Evolutionary conservation across 2,329 filamentous ascomycete species (phyloP).

Genomic region (Aspergillus terreus): DNA sequence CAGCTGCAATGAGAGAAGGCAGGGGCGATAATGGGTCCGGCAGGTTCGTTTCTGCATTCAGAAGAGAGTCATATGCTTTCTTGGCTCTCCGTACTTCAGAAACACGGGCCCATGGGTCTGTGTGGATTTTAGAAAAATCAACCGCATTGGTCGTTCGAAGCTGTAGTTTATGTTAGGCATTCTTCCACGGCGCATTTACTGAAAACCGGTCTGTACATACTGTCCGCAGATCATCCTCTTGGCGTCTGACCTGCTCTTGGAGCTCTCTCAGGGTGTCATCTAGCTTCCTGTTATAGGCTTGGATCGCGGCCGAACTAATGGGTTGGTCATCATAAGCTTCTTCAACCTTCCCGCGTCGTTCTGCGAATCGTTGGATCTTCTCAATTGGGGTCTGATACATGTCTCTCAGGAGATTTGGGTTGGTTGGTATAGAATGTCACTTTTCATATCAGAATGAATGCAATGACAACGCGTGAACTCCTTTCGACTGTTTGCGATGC

Average conservation of each 20-base stretch:
- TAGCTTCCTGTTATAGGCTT: constrained; percentile 42
- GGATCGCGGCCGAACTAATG: constrained; percentile 24
- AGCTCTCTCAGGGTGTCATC: constrained; percentile 67
- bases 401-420: constrained; percentile 20
- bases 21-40: constrained; percentile 65
- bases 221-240: constrained; percentile 46
- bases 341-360: constrained; percentile 33
- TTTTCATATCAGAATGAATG: background rate
- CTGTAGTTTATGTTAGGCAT: constrained; percentile 21
- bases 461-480: background rate
- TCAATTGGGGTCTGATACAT: constrained; percentile 28
- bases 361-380: constrained; percentile 32
- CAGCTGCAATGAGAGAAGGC: constrained; percentile 67
- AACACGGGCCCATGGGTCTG: constrained; percentile 31
- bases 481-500: constrained; percentile 4
- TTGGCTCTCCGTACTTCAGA: constrained; percentile 54
- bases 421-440: too few relatives aligned
- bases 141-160: constrained; percentile 29
- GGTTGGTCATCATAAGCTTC: constrained; percentile 27
- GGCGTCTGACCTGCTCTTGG: constrained; percentile 49
- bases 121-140: constrained; percentile 28
- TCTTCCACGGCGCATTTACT: background rate
- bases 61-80: constrained; percentile 62
- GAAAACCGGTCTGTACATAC: constrained; percentile 28
- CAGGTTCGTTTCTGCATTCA: constrained; percentile 60